Evolutionary conservation across 306 rosid species (phyloP), one percentile per base, ranked within the genome.

Genomic region (Rosa multiflora): DNA sequence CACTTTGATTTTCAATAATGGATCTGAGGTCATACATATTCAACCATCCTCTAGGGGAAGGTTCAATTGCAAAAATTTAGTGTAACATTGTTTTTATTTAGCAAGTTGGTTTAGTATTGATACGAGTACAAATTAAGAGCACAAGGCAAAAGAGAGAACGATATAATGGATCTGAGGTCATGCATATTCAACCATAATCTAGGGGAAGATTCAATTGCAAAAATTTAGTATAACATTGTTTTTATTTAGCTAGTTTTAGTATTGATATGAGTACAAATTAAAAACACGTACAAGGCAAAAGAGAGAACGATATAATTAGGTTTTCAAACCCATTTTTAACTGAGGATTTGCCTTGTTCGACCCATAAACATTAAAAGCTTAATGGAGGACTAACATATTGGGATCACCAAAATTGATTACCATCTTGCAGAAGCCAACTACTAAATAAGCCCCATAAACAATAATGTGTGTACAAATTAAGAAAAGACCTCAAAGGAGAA

Each of bases 1-100:
- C 76, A 29, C 44, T 72, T 72, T 32, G 39, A 47, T 49, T 51
- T 15, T 49, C 76, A 72, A 49, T 72, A 49, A 72, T 72, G 29
- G 11, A 71, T 48, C 29, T 46, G 48, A 72, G 44, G 46, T 66
- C 70, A 66, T 35, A 35, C 46, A 6, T 18, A 66, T 66, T 66
- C 46, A 66, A 26, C 7, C 70, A 37, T 17, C 21, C 15, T 17
- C 23, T 35, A 1, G 68, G 20, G 67, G 18, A 62, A 62, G 68
- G 5, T 29, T 62, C 37, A 35, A 63, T 7, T 23, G 44, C 43
- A 29, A 59, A 61, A 52, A 12, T 14, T 44, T 8, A 44, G 47
- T 8, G 5, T 51, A 51, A 17, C 8, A 15, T 15, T 3, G 56
- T 14, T 17, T 15, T 10, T 48, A 48, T 18, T 53, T 17, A 17